Evolutionary conservation across 148 eudicot species (phyloP).

Genomic region (Polygonum aviculare): DNA sequence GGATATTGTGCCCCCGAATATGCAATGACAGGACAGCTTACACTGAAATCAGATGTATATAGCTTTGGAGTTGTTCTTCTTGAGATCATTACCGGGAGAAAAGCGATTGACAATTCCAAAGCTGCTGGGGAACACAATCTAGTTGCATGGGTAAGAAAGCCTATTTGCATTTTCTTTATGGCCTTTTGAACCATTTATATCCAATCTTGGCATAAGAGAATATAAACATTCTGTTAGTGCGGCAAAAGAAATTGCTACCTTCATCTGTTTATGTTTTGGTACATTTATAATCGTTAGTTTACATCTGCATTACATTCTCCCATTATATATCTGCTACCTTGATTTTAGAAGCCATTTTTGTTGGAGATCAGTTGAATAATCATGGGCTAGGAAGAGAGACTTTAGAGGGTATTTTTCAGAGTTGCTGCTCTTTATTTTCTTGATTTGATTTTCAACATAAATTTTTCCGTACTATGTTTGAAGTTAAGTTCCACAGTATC

Average conservation of each 20-base stretch:
- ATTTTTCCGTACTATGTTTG: background rate
- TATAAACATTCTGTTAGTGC: background rate
- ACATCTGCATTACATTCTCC: background rate
- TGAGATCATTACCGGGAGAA: conserved; percentile 55
- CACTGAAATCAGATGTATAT: conserved; percentile 55
- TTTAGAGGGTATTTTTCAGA: background rate
- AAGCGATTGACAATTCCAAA: conserved; percentile 43
- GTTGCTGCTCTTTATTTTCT: background rate
- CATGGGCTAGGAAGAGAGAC: background rate
- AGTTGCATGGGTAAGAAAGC: conserved; percentile 45
- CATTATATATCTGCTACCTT: background rate
- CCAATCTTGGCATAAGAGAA: background rate
- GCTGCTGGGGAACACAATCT: conserved; percentile 44
- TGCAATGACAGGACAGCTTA: conserved; percentile 64
- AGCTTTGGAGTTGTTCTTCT: conserved; percentile 61
- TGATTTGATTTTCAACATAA: background rate
- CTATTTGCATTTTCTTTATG: background rate
- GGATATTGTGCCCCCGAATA: conserved; percentile 63
- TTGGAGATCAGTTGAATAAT: background rate
- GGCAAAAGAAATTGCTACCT: background rate
- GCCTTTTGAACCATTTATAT: background rate
- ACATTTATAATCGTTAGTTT: background rate
- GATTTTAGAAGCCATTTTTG: background rate
- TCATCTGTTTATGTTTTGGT: background rate
- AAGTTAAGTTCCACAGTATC: background rate